Evolutionary conservation across 2,329 filamentous ascomycete species (phyloP).

Genomic region (Xylariaceae sp.): DNA sequence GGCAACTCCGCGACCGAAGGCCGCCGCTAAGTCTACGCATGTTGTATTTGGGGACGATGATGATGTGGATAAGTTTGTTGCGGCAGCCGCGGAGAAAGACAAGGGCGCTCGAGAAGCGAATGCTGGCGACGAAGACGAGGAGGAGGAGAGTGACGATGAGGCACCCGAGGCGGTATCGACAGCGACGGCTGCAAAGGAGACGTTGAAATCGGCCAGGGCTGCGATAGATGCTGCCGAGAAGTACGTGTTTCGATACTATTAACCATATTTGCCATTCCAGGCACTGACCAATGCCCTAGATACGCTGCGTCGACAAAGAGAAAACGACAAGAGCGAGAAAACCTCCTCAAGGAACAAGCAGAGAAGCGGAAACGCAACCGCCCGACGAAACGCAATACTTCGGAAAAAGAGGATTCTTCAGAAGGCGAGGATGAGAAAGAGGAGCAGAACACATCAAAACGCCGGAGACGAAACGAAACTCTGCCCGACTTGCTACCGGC

Average conservation of each 20-base stretch:
- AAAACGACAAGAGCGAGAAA: constrained; percentile 63
- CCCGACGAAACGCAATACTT: constrained; percentile 17
- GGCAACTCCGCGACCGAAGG: constrained; percentile 27
- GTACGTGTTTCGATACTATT: constrained; percentile 47
- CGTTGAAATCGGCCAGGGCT: constrained; percentile 54
- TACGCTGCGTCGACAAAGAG: constrained; percentile 58
- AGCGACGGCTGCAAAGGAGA: constrained; percentile 53
- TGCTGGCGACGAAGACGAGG: constrained; percentile 37
- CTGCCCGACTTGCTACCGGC: constrained; percentile 58
- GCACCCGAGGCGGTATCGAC: constrained; percentile 67
- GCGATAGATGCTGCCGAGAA: constrained; percentile 58
- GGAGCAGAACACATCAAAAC: constrained; percentile 33
- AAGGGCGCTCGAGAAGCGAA: constrained; percentile 6
- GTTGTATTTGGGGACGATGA: constrained; percentile 44
- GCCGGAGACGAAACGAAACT: constrained; percentile 44
- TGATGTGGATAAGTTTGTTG: constrained; percentile 43
- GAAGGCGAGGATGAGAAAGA: constrained; percentile 27
- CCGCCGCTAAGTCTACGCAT: constrained; percentile 37
- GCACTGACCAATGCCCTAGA: constrained; percentile 42
- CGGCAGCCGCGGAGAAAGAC: constrained; percentile 33
- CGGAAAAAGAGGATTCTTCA: constrained; percentile 12
- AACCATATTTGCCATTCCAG: background rate
- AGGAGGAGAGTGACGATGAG: constrained; percentile 55
- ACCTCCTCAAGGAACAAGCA: constrained; percentile 62
- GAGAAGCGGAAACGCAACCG: constrained; percentile 52